Percentiles rank a stretch among this genome's conserved stretches.
These are phyloP conservation scores for Hemileccinum rubropunctum DNA, from an alignment of 768 basidiomycete species.

Conservation along the genomic window DNA sequence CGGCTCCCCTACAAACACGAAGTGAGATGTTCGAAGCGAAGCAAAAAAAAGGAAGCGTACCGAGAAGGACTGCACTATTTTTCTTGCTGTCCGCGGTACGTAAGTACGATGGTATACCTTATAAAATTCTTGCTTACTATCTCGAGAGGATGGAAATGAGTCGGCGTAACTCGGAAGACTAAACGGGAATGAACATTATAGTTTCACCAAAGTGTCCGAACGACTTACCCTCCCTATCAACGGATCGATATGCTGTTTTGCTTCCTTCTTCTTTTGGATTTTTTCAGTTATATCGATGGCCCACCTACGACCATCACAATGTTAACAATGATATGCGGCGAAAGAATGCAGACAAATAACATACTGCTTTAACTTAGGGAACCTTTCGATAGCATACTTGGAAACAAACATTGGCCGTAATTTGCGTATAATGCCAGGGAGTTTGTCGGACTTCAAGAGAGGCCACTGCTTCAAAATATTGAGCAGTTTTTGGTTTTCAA, in stretches of 20 bases:
- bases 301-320: background rate
- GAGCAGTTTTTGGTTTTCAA: background rate
- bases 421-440: background rate
- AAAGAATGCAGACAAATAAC: background rate
- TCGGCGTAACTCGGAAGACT: background rate
- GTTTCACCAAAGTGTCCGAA: too few species aligned
- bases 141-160: background rate
- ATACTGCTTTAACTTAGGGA: background rate
- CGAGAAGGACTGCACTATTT: slow-evolving; percentile 7
- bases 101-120: background rate
- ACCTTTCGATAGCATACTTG: background rate
- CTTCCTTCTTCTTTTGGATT: slow-evolving; percentile 2
- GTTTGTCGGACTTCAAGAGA: background rate
- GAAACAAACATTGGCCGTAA: background rate
- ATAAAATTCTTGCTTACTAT: background rate
- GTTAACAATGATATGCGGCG: too few species aligned
- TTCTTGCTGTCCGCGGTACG: slow-evolving; percentile 2
- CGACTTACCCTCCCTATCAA: slow-evolving; percentile 3
- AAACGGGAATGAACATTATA: background rate
- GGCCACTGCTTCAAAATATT: background rate
- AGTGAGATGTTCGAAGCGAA: background rate
- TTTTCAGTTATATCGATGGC: slow-evolving; percentile 3
- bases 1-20: background rate
- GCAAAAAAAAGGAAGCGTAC: background rate
- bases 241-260: background rate